Base-by-base conservation (phyloP, 768 basidiomycete genomes). In the Gloeophyllum trabeum region DNA sequence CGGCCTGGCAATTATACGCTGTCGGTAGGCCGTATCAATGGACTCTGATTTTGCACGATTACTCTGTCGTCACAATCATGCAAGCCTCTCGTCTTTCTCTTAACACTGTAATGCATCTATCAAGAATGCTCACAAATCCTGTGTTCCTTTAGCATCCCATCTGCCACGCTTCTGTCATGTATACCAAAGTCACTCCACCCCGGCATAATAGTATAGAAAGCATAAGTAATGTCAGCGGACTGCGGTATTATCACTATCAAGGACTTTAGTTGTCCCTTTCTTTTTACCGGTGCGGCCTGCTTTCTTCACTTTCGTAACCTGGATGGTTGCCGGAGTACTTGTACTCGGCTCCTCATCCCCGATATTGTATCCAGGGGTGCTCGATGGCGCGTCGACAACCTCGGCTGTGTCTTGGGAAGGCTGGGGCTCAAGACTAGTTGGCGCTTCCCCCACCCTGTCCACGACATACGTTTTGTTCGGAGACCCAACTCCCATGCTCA, bases 381-480 rank as follows among this genome's bases (percentile, higher is more conserved):
- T n/a, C n/a, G n/a, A n/a, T n/a, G n/a, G n/a, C n/a, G n/a, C 53
- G 20, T 44, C 13, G 30, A 49, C 43, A 36, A 32, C 20, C 10
- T 26, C 19, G 42, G 25, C n/a, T 42, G 28, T 32, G 54, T 36
- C 20, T 44, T 5, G 28, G 35, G 30, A 25, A 39, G 44, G n/a
- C 44, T 21, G 51, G 43, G n/a, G n/a, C n/a, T n/a, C n/a, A n/a
- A n/a, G 67, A n/a, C 75, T 73, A 37, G 71, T 71, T 3, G 91
- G 91, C 85, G 93, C 86, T 61, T 92, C 91, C 2, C 91, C 91
- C 1, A 77, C 72, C 51, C 71, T 73, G 46, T 92, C 88, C 45
- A 90, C 76, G 12, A 73, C 62, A 47, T 75, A 84, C 4, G 65
- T 56, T n/a, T 66, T 59, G 1, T 66, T 55, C 2, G 71, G 62